Conservation (phyloP, 768 basidiomycete species). For the Tricholoma saponaceum region DNA sequence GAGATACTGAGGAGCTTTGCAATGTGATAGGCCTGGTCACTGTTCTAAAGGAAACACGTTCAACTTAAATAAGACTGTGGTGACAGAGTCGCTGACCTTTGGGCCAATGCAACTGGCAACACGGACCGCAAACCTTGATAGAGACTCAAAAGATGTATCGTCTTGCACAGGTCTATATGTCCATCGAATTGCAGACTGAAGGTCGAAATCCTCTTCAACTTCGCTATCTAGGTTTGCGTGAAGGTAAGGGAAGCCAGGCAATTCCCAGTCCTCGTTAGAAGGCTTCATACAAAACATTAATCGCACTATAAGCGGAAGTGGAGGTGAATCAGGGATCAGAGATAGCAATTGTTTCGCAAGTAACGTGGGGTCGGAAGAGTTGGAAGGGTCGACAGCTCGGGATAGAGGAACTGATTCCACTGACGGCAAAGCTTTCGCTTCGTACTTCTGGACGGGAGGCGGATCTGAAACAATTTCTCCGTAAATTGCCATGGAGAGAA, state of each 20-base stretch:
- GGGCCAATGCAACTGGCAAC: slow-evolving; percentile 52
- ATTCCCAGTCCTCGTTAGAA: slow-evolving; percentile 75
- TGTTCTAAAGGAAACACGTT: slow-evolving; percentile 31
- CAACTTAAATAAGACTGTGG: not conserved
- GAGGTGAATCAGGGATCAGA: slow-evolving; percentile 58
- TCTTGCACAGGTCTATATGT: slow-evolving; percentile 59
- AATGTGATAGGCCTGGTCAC: slow-evolving; percentile 54
- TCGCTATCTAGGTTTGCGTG: slow-evolving; percentile 56
- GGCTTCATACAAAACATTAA: slow-evolving; percentile 82
- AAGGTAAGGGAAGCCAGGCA: slow-evolving; percentile 67
- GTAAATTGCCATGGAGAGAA: slow-evolving; percentile 61
- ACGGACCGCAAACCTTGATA: slow-evolving; percentile 52
- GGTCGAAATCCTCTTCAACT: slow-evolving; percentile 45
- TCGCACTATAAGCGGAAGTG: slow-evolving; percentile 60
- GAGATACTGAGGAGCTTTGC: slow-evolving; percentile 60
- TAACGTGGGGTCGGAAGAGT: slow-evolving; percentile 51
- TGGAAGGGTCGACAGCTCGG: slow-evolving; percentile 55
- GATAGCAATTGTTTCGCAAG: slow-evolving; percentile 60
- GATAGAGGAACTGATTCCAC: slow-evolving; percentile 38
- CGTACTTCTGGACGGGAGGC: slow-evolving; percentile 33
- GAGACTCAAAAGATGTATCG: slow-evolving; percentile 42
- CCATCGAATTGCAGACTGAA: slow-evolving; percentile 52
- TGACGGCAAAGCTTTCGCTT: slow-evolving; percentile 35
- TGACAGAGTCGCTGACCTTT: slow-evolving; percentile 41
- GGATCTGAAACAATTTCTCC: slow-evolving; percentile 51